Conservation (phyloP, 2,329 filamentous ascomycete species). For the Diaporthe caulivora region DNA sequence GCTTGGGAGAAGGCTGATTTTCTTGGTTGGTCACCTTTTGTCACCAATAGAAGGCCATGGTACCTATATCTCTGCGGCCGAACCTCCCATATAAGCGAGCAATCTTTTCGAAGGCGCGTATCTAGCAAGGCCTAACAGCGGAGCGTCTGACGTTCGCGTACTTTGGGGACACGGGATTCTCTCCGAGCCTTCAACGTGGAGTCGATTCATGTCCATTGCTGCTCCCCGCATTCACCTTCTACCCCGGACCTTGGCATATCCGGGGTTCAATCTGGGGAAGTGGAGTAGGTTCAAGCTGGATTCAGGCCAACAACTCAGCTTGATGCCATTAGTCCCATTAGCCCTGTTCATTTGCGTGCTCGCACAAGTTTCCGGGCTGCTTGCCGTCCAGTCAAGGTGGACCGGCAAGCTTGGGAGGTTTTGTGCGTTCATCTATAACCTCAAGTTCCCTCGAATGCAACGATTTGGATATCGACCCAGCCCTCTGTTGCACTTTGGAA, state of each 20-base stretch:
- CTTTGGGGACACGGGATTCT: constrained; percentile 20
- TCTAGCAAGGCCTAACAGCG: neutral
- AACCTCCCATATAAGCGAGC: neutral
- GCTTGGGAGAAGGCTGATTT: neutral
- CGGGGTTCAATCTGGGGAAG: constrained; percentile 25
- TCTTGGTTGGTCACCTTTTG: neutral
- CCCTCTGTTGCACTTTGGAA: neutral
- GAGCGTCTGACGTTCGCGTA: neutral
- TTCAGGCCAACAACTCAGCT: neutral
- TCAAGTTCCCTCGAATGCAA: neutral
- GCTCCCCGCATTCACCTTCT: neutral
- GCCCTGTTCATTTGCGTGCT: neutral
- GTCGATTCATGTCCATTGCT: neutral
- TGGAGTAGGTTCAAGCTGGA: neutral
- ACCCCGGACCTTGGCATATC: constrained; percentile 16
- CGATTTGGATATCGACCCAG: neutral
- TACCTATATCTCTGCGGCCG: neutral
- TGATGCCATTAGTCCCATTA: neutral
- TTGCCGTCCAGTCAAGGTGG: neutral
- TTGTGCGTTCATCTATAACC: neutral
- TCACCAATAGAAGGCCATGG: neutral
- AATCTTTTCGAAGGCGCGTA: constrained; percentile 14
- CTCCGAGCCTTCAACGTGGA: neutral
- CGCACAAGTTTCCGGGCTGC: constrained; percentile 22
- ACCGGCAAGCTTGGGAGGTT: neutral